These are phyloP conservation scores for Plenodomus biglobosus DNA, from an alignment of 2,329 filamentous ascomycete species.

Conservation along the genomic window DNA sequence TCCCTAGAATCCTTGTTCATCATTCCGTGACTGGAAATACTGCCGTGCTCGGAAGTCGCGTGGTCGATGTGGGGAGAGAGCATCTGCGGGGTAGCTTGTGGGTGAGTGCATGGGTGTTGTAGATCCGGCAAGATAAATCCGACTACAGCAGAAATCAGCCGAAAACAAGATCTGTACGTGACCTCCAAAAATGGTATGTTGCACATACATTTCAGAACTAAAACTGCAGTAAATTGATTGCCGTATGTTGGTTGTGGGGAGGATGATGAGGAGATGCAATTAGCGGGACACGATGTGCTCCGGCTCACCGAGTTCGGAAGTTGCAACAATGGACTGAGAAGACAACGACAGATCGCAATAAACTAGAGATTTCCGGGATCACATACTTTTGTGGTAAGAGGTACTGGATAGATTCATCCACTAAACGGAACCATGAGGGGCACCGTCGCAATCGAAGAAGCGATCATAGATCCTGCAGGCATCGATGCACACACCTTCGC, in stretches of 20 bases:
- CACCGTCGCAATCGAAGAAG: constrained; percentile 34
- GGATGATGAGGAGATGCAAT: not conserved
- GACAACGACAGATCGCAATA: not conserved
- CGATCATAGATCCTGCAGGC: constrained; percentile 32
- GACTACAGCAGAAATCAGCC: constrained; percentile 4
- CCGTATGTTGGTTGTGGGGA: not conserved
- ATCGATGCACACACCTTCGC: constrained; percentile 30
- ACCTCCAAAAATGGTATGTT: not conserved
- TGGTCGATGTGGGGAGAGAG: constrained; percentile 13
- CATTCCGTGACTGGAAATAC: constrained; percentile 6
- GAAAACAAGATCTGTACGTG: not conserved
- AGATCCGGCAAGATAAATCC: constrained; percentile 11
- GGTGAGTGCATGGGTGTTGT: constrained; percentile 2
- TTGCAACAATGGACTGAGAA: not conserved
- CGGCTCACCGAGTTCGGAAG: not conserved
- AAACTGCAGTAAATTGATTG: not conserved
- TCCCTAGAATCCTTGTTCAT: not conserved
- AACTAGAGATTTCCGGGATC: not conserved
- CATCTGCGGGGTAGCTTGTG: constrained; percentile 15
- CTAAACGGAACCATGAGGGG: constrained; percentile 20
- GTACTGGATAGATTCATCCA: not conserved
- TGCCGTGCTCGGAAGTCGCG: constrained; percentile 1
- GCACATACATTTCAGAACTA: not conserved
- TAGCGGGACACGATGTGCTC: not conserved
- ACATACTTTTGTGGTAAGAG: no score